Evolutionary conservation across 2,329 filamentous ascomycete genomes (phyloP), one percentile per base, ranked within the genome.

Genomic region (Phialophora verrucosa): DNA sequence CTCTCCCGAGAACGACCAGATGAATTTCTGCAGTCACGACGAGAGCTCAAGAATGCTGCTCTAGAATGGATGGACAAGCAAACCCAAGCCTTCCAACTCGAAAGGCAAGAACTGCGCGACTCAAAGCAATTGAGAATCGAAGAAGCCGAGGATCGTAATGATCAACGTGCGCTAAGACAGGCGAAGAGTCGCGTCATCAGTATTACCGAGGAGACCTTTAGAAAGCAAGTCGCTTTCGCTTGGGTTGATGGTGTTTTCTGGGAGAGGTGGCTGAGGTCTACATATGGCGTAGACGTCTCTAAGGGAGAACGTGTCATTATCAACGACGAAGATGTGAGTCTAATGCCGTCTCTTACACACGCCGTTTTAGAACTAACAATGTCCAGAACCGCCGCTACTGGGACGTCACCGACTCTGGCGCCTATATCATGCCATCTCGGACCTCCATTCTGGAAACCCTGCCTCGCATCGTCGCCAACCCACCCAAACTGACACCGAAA

Each of bases 11-110:
- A 92, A 42, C 88, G 93, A 67, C 83, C 89, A 44, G 91, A 94
- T 64, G 88, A 92, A 42, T 97, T 97, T 77, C 81, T 87, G 59
- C 84, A 85, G 64, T 91, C 91, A 29, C 91, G 91, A 77, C 88
- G 90, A 38, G 96, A 99, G 80, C 88, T 99, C 80, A 98, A 98
- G 85, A 94, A 90, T 71, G 95, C 95, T 1, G 95, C 95, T 8
- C 86, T 93, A 67, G 95, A 98, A 78, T 99, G 95, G 93, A 97
- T 98, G 87, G 94, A 98, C 78, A 95, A 96, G 81, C 92, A 97
- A 79, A 90, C 92, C 20, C 89, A 94, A 72, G 85, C 92, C 47
- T 97, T 97, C 83, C 92, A 97, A 77, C 87, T 96, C 17, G 94
- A 98, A 79, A 86, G 94, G 64, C 92, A 97, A 81, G 95, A 97